Evolutionary conservation across 768 basidiomycete species (phyloP).

Genomic region (Dioszegia aurantiaca): DNA sequence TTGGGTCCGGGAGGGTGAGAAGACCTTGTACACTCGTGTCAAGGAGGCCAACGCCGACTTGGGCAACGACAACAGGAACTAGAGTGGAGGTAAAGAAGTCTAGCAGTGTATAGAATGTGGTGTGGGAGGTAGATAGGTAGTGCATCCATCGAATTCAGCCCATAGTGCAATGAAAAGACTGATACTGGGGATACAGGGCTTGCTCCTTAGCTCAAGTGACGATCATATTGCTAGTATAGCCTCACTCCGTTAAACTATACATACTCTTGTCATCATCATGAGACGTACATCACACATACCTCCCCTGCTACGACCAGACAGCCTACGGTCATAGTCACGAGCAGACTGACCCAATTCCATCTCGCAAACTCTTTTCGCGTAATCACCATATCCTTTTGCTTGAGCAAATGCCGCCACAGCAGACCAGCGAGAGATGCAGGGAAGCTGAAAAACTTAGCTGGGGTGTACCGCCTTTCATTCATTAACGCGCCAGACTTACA

Average conservation of each 20-base stretch:
- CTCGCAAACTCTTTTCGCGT: conserved; percentile 64
- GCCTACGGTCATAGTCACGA: conserved; percentile 65
- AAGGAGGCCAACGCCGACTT: conserved; percentile 91
- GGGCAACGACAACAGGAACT: conserved; percentile 55
- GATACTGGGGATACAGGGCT: neutral
- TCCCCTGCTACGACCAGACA: conserved; percentile 72
- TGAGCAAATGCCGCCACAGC: conserved; percentile 73
- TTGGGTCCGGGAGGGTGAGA: conserved; percentile 98
- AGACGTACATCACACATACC: conserved; percentile 56
- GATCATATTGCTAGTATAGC: neutral
- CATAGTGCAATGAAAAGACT: neutral
- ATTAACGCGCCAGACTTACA: conserved; percentile 46
- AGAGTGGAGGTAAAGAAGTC: neutral
- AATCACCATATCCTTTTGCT: conserved; percentile 68
- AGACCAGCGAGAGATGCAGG: conserved; percentile 84
- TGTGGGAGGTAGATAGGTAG: too few species aligned
- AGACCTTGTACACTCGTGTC: conserved; percentile 80
- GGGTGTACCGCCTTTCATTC: neutral
- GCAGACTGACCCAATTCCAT: conserved; percentile 68
- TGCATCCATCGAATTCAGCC: neutral
- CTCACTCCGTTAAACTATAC: too few species aligned
- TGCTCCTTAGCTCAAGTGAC: neutral
- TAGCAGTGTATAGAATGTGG: too few species aligned
- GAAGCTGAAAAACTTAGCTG: conserved; percentile 54
- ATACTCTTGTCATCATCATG: too few species aligned